Evolutionary conservation across 2,329 filamentous ascomycete genomes (phyloP), one percentile per base, ranked within the genome.

Genomic region (Fonsecaea multimorphosa): DNA sequence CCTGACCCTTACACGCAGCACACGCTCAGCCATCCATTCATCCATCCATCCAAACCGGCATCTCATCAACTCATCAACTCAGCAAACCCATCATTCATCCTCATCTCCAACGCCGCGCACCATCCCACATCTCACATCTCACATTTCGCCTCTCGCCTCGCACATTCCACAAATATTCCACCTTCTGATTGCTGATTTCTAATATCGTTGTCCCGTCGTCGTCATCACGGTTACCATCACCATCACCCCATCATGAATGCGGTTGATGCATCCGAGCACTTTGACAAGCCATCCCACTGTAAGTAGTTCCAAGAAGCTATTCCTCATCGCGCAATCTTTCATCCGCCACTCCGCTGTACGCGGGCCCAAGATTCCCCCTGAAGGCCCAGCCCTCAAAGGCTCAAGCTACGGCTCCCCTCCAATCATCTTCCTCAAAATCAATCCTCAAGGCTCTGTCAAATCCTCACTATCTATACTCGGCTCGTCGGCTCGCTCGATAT

Each of bases 221-320:
- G n/a, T 16, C 54, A n/a, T 31, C 55, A 64, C 22, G 40, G 51
- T 14, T 40, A 24, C 44, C 32, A 54, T 36, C 61, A 61, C 46
- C 24, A 44, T 24, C 16, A 59, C 29, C 44, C 64, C 74, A 81
- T 67, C 64, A 90, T 90, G 88, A 88, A 90, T 76, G 83, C 83
- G 61, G 85, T 90, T 72, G 88, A 90, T 77, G 87, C 84, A 55
- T 83, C 83, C 67, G 82, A 85, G 74, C 84, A 85, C 73, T 85
- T 84, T 74, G 81, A 83, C 53, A 77, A 77, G 49, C 77, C 77
- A 66, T 75, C 79, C 40, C 78, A 80, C 70, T 82, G 83, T 83
- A 68, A 68, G 73, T 61, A 22, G 29, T 31, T 31, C 58, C 58
- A 49, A 7, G 38, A 8, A 31, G n/a, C 57, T 59, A 59, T 49